Conservation (phyloP, 192 early-diverging fungal species). For the Cladochytrium replicatum region DNA sequence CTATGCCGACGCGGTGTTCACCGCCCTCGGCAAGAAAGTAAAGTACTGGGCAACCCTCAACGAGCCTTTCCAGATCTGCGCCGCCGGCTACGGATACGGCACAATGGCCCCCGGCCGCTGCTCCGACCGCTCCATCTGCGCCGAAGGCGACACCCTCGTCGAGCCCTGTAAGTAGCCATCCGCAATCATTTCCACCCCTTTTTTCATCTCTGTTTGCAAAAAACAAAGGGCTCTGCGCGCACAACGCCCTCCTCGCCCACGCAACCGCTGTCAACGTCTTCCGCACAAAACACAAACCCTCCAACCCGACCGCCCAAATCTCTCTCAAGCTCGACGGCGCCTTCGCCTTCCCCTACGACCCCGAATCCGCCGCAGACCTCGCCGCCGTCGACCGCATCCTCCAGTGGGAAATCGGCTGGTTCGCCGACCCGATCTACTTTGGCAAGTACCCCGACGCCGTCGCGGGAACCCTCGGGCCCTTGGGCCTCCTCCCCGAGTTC, state of each 20-base stretch:
- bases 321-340: conserved; percentile 16
- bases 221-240: conserved; percentile 18
- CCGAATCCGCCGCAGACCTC: conserved; percentile 14
- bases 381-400: conserved; percentile 8
- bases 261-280: conserved; percentile 17
- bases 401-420: conserved; percentile 21
- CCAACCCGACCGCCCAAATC: conserved; percentile 7
- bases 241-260: conserved; percentile 19
- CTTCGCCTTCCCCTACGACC: conserved; percentile 8
- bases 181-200: too few species aligned
- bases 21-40: conserved; percentile 11
- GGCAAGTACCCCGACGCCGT: conserved; percentile 31
- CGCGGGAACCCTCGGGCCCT: too few species aligned
- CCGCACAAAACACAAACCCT: conserved; percentile 15
- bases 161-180: conserved; percentile 16
- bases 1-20: conserved; percentile 22
- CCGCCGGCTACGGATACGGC: conserved; percentile 5
- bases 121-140: background rate
- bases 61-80: conserved; percentile 25
- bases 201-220: too few species aligned
- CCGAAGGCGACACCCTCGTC: conserved; percentile 5
- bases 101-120: conserved; percentile 4
- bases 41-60: conserved; percentile 28
- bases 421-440: conserved; percentile 27
- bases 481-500: conserved; percentile 23